Evolutionary conservation across 176 grass and related monocot genomes (phyloP), one percentile per base, ranked within the genome.

Genomic region (Luzula sylvatica): DNA sequence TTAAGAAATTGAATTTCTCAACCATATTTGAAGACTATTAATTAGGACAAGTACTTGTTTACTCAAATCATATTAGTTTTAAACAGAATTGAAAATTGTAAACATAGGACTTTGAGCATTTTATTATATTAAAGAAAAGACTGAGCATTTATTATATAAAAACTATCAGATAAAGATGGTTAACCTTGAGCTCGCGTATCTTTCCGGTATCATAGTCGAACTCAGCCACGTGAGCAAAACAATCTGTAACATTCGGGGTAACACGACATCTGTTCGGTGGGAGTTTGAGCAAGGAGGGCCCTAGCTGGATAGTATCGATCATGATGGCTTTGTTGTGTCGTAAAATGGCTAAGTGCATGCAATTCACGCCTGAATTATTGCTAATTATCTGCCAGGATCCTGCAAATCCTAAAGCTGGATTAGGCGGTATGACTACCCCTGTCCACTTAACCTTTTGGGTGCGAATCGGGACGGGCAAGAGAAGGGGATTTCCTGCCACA

Each of bases 291-390:
- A 41, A 17, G 4, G 75, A 66, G 41, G 43, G 30, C 11, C 67
- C 67, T 1, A 58, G 29, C 15, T 38, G 38, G 0, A 62, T 68
- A 2, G 75, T 41, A 46, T 78, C 75, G 18, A 71, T 71, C 5
- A 71, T 20, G 75, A 78, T 66, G 22, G 67, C 67, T 30, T 78
- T 78, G 35, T 62, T 55, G 15, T 71, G 51, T 44, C 48, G 65
- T n/a, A 52, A 38, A 61, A 78, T 56, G 4, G 22, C 58, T 12
- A 78, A 39, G 44, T 78, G 75, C 75, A 78, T 78, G 23, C 58
- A 38, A 28, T 61, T 71, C 59, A 71, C 75, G 7, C 67, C 75
- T 2, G 67, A 49, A 44, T 49, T 78, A 11, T 56, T 44, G 42
- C 51, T 43, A 16, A 71, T 22, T 30, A 78, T 46, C 59, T 78